Evolutionary conservation across 805 yeast species (phyloP).

Genomic region (Candida oleophila): DNA sequence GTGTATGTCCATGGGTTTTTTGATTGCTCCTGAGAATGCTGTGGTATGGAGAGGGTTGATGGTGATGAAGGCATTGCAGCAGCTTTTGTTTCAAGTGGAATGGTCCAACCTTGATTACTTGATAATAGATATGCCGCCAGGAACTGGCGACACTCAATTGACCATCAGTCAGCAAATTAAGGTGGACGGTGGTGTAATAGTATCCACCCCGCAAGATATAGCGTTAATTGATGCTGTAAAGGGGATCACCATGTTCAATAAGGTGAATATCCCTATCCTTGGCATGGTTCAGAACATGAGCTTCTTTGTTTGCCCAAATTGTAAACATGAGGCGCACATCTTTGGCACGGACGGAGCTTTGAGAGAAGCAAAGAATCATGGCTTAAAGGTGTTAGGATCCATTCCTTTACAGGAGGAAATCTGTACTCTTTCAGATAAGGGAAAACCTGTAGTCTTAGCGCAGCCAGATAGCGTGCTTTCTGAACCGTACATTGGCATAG

Average conservation of each 20-base stretch:
- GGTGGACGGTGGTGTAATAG: constrained; percentile 78
- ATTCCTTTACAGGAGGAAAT: constrained; percentile 66
- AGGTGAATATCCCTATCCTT: constrained; percentile 66
- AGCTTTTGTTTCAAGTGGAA: constrained; percentile 75
- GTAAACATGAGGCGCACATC: constrained; percentile 68
- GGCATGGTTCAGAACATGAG: constrained; percentile 88
- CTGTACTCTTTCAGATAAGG: constrained; percentile 60
- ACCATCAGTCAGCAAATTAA: constrained; percentile 77
- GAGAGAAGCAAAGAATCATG: constrained; percentile 49
- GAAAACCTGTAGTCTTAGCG: constrained; percentile 59
- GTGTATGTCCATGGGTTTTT: constrained; percentile 88
- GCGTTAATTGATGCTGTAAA: constrained; percentile 78
- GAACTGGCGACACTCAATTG: constrained; percentile 85
- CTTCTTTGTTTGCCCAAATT: constrained; percentile 70
- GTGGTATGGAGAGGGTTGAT: constrained; percentile 85
- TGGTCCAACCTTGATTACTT: constrained; percentile 69
- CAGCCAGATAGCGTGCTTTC: constrained; percentile 36
- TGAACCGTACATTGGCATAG: constrained; percentile 49
- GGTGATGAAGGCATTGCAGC: constrained; percentile 86
- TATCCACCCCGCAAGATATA: constrained; percentile 83
- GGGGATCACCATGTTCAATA: constrained; percentile 76
- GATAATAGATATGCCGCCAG: constrained; percentile 86
- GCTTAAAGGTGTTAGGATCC: constrained; percentile 56
- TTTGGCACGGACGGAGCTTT: constrained; percentile 66
- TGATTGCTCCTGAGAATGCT: constrained; percentile 63